Conservation (phyloP, 2,329 filamentous ascomycete genomes). For the Penicillium sclerotigenum region DNA sequence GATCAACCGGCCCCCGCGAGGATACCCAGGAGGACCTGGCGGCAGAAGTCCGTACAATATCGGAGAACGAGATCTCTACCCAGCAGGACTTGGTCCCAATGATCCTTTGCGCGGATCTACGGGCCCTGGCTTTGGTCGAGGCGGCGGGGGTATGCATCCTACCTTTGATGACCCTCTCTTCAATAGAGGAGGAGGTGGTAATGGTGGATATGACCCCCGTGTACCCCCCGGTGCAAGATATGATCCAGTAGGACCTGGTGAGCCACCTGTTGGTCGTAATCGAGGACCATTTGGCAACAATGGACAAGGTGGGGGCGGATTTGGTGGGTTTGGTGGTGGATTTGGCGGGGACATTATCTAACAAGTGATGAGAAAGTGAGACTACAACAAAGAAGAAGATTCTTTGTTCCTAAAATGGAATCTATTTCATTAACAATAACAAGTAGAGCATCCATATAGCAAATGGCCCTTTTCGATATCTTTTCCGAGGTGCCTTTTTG, state of each 20-base stretch:
- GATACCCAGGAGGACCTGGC: constrained; percentile 41
- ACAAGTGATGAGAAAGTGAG: constrained; percentile 3
- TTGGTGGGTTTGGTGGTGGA: constrained; percentile 58
- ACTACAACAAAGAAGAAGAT: not conserved
- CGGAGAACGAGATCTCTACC: constrained; percentile 66
- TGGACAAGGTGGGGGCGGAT: constrained; percentile 34
- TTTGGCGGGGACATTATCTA: constrained; percentile 44
- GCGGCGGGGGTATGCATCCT: constrained; percentile 85
- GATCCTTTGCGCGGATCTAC: constrained; percentile 73
- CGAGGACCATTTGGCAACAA: constrained; percentile 44
- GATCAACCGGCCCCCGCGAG: constrained; percentile 65
- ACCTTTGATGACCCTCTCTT: constrained; percentile 92
- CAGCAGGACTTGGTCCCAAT: constrained; percentile 63
- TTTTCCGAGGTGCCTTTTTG: not conserved
- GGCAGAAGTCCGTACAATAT: constrained; percentile 63
- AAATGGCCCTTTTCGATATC: not conserved
- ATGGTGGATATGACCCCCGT: constrained; percentile 62
- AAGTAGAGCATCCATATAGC: not conserved
- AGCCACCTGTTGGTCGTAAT: constrained; percentile 48
- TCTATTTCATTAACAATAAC: not conserved
- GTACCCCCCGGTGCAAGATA: constrained; percentile 86
- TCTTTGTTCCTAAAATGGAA: not conserved
- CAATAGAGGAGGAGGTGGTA: constrained; percentile 52
- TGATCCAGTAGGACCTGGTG: constrained; percentile 77
- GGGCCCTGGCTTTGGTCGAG: constrained; percentile 59